Conservation (phyloP, 1,284 basidiomycete genomes). For the Microbotryum scabiosae region DNA sequence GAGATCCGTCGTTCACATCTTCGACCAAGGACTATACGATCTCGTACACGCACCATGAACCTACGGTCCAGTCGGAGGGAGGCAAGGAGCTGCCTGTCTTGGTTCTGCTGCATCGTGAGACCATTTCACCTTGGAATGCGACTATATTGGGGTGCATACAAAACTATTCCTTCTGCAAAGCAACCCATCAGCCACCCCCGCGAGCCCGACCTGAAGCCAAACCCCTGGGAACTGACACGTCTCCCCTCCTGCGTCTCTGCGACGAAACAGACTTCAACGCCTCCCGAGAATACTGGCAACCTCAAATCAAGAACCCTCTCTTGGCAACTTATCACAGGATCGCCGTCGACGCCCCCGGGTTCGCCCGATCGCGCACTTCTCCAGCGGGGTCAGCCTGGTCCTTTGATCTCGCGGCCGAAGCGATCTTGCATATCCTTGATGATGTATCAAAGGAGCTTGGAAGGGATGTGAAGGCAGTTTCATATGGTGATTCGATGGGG, state of each 20-base stretch:
- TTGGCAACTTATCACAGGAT: conserved; percentile 5
- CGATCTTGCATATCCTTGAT: conserved; percentile 3
- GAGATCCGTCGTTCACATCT: neutral
- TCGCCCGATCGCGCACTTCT: neutral
- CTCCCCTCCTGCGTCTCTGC: neutral
- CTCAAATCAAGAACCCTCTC: conserved; percentile 3
- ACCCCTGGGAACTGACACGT: neutral
- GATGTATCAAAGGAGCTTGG: too few relatives aligned
- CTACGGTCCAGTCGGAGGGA: neutral
- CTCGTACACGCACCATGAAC: conserved; percentile 1
- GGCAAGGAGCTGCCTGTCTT: neutral
- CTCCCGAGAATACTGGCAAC: conserved; percentile 4
- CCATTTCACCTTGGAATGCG: neutral
- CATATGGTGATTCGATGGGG: conserved; percentile 8
- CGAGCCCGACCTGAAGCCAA: neutral
- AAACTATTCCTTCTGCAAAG: too few relatives aligned
- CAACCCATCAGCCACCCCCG: too few relatives aligned
- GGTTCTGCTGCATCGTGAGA: conserved; percentile 3
- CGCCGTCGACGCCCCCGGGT: conserved; percentile 6
- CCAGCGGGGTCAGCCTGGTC: conserved; percentile 4
- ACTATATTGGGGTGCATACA: too few relatives aligned
- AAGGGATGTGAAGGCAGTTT: neutral
- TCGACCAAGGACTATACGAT: neutral
- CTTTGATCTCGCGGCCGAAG: conserved; percentile 4
- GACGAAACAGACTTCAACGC: conserved; percentile 7